These are phyloP conservation scores for Hanseniaspora vineae DNA, from an alignment of 805 yeast species.

Conservation along the genomic window DNA sequence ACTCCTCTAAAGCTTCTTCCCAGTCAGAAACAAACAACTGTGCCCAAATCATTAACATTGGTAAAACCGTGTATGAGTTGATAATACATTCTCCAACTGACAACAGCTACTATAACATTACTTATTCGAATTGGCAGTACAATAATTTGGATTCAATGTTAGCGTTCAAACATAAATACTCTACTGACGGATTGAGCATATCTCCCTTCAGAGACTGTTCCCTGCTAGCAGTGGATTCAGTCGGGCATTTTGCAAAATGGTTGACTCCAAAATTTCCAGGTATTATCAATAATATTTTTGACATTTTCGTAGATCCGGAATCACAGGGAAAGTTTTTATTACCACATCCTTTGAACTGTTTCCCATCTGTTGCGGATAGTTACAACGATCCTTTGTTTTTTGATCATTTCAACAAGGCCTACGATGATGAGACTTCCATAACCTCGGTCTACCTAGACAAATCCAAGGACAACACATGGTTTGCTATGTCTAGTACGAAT, in stretches of 20 bases:
- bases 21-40: not conserved
- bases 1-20: slow-evolving; percentile 1
- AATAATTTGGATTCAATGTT: slow-evolving; percentile 60
- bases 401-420: slow-evolving; percentile 5
- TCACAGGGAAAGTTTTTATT: slow-evolving; percentile 31
- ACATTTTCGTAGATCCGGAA: slow-evolving; percentile 34
- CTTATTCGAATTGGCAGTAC: slow-evolving; percentile 85
- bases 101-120: slow-evolving; percentile 69
- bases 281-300: slow-evolving; percentile 68
- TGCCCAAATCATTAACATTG: slow-evolving; percentile 37
- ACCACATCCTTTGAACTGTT: slow-evolving; percentile 50
- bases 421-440: slow-evolving; percentile 11
- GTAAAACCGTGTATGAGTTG: slow-evolving; percentile 60
- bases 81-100: slow-evolving; percentile 57
- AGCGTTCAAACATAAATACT: slow-evolving; percentile 34
- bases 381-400: slow-evolving; percentile 2
- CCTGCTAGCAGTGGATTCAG: slow-evolving; percentile 58
- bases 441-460: slow-evolving; percentile 48
- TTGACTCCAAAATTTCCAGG: slow-evolving; percentile 52
- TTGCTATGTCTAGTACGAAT: slow-evolving; percentile 63
- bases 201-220: slow-evolving; percentile 78
- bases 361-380: slow-evolving; percentile 10
- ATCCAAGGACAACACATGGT: slow-evolving; percentile 60
- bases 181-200: slow-evolving; percentile 63
- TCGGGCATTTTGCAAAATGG: slow-evolving; percentile 69